Percentiles rank a stretch among this genome's conserved stretches.
These are phyloP conservation scores for Mallotus repandus DNA, from an alignment of 441 rosid genomes.

Conservation along the genomic window DNA sequence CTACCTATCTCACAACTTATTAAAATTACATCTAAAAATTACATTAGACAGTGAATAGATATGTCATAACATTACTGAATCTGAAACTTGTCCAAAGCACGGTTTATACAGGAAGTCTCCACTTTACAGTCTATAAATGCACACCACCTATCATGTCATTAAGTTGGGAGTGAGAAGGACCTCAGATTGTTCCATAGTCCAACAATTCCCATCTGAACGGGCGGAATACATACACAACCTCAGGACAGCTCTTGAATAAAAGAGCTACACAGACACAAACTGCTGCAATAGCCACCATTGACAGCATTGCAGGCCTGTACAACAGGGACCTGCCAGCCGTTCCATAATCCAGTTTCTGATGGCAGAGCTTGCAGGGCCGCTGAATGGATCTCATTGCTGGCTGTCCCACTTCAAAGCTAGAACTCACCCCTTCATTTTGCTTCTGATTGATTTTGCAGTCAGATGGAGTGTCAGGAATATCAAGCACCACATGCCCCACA, in stretches of 20 bases:
- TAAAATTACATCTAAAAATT: slow-evolving; percentile 13
- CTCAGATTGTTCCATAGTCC: slow-evolving; percentile 74
- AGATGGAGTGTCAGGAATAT: slow-evolving; percentile 39
- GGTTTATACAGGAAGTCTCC: slow-evolving; percentile 35
- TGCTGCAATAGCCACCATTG: slow-evolving; percentile 90
- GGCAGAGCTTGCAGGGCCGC: slow-evolving; percentile 61
- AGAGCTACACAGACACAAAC: slow-evolving; percentile 95
- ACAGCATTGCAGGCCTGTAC: slow-evolving; percentile 91
- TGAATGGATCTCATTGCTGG: slow-evolving; percentile 21
- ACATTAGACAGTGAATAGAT: slow-evolving; percentile 16
- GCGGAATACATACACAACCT: slow-evolving; percentile 73
- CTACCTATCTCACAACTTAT: background rate
- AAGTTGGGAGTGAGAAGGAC: slow-evolving; percentile 16
- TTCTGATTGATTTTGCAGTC: slow-evolving; percentile 37
- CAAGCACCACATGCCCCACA: slow-evolving; percentile 58
- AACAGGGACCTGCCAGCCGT: slow-evolving; percentile 46
- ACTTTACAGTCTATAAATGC: slow-evolving; percentile 39
- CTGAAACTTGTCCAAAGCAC: slow-evolving; percentile 26
- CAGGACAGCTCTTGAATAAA: slow-evolving; percentile 86
- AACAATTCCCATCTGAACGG: slow-evolving; percentile 95
- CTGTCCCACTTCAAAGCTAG: slow-evolving; percentile 53
- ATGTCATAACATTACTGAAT: slow-evolving; percentile 33
- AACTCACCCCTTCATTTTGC: slow-evolving; percentile 33
- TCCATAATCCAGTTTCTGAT: slow-evolving; percentile 50
- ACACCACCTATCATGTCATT: slow-evolving; percentile 20